Percentiles rank a stretch among this genome's conserved stretches.
phyloP scores from a whole-genome alignment of 2,329 filamentous ascomycete species.

The Fusarium pseudoanthophilum region DNA sequence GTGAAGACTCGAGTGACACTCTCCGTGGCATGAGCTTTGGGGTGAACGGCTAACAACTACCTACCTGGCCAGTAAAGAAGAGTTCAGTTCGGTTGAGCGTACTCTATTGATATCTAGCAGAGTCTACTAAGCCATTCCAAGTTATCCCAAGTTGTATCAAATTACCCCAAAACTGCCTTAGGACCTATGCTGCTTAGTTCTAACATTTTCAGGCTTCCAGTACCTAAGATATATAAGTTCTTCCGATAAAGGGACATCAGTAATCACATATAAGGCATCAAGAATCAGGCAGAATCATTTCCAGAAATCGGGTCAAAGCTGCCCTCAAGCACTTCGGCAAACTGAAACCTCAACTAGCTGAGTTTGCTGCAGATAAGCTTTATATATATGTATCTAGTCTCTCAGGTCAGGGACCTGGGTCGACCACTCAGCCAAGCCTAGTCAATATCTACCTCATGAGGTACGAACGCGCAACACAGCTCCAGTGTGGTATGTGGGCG shows the following conservation, averaged over 20 bases:
- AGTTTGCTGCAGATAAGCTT: neutral
- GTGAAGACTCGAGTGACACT: neutral
- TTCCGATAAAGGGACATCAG: neutral
- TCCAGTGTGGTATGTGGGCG: neutral
- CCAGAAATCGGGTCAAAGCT: neutral
- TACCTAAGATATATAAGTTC: neutral
- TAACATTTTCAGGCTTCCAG: neutral
- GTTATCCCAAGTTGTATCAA: neutral
- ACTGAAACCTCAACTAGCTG: neutral
- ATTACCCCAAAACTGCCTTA: neutral
- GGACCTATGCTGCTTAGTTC: neutral
- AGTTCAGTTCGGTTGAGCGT: neutral
- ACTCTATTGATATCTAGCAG: neutral
- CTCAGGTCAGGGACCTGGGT: neutral
- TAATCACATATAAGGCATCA: neutral
- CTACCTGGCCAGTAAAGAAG: neutral
- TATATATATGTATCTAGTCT: no score
- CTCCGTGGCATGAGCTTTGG: neutral
- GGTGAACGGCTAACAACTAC: neutral
- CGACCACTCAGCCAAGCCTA: neutral
- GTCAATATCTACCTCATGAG: neutral
- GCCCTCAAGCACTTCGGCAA: neutral
- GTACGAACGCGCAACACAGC: neutral
- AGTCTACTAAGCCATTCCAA: neutral
- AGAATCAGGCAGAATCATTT: neutral